Evolutionary conservation across 2,329 filamentous ascomycete species (phyloP), one percentile per base, ranked within the genome.

Genomic region (Cytospora schulzeri): DNA sequence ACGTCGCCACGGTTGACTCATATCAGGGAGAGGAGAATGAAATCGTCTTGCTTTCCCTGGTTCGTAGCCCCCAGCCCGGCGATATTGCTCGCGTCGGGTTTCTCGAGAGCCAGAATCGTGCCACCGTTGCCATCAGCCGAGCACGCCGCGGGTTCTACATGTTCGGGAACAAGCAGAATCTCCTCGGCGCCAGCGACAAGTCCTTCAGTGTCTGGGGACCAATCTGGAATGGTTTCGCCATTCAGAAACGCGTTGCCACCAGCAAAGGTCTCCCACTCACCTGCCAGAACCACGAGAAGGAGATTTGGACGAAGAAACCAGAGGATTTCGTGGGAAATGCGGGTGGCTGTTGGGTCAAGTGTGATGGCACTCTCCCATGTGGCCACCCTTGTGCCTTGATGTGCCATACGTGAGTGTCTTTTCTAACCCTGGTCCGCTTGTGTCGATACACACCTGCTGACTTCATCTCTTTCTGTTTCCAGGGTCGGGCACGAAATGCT

Each of bases 21-120:
- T 97, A 94, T 71, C 93, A 97, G 74, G 93, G 93, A 15, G 92
- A 97, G 70, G 92, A 97, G 73, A 97, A 96, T 67, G 90, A 93
- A 28, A 81, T 97, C 11, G 82, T 97, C 12, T 73, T 97, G 2
- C 78, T 97, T 0, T 96, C 93, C 0, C 79, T 96, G 0, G 92
- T 95, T 3, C 85, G 93, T 52, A 93, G 89, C 68, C 90, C 89
- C 41, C 70, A 77, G 5, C 70, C 68, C 2, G 69, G 71, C 48
- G 71, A 70, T 1, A 24, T 17, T 33, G 35, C 56, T n/a, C 60
- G 60, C 1, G 88, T 93, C 33, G 93, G 93, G 0, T 97, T 97
- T 69, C 79, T 96, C 1, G 80, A 83, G 1, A 86, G 90, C 63
- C 74, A 77, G 67, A 86, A 87, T 66, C 81, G 86, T 22, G 80